Conservation (phyloP, 2,329 filamentous ascomycete species). For the Trichophyton equinum region DNA sequence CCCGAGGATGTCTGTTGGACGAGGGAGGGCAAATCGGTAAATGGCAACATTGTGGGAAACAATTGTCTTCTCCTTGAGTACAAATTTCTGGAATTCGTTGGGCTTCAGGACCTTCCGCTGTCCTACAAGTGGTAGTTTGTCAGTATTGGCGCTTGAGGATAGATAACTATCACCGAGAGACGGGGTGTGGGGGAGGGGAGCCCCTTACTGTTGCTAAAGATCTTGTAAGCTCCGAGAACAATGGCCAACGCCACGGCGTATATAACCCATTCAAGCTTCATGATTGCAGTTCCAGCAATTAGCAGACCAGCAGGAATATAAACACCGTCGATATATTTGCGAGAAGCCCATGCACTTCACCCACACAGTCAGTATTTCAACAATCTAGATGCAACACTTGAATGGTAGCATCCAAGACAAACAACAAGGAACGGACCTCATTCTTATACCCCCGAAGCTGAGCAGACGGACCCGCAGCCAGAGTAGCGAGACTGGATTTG, state of each 20-base stretch:
- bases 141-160: neutral
- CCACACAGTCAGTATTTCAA: constrained; percentile 3
- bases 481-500: neutral
- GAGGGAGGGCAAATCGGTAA: constrained; percentile 85
- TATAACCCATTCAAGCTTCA: constrained; percentile 65
- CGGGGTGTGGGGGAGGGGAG: neutral
- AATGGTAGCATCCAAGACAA: neutral
- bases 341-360: constrained; percentile 18
- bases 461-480: neutral
- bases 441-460: neutral
- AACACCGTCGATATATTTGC: constrained; percentile 60
- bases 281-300: constrained; percentile 60
- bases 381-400: neutral
- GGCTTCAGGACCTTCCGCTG: constrained; percentile 76
- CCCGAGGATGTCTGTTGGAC: constrained; percentile 67
- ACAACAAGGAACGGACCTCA: neutral
- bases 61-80: constrained; percentile 85
- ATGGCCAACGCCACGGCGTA: constrained; percentile 57
- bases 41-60: constrained; percentile 98
- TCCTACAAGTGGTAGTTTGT: constrained; percentile 36
- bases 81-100: constrained; percentile 77
- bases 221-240: constrained; percentile 56
- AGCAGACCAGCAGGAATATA: constrained; percentile 74
- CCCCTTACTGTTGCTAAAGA: constrained; percentile 57
- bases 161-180: neutral